These are phyloP conservation scores for Zymoseptoria crescenta DNA, from an alignment of 2,329 filamentous ascomycete genomes.

Conservation along the genomic window DNA sequence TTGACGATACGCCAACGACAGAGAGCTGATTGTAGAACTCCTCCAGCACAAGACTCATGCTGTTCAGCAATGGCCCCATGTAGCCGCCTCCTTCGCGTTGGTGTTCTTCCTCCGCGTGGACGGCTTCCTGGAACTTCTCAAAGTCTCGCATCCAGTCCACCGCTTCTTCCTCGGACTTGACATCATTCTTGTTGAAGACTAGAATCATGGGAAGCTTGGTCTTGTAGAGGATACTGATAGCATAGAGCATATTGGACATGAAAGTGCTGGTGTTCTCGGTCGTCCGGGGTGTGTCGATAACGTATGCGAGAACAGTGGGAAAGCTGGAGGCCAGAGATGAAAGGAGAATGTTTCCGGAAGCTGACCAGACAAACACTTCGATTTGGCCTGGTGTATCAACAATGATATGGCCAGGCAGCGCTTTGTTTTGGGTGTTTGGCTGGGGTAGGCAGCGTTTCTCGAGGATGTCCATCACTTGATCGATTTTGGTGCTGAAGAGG, in stretches of 20 bases:
- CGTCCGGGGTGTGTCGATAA: conserved; percentile 93
- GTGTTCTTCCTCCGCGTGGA: conserved; percentile 69
- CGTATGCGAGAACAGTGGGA: conserved; percentile 92
- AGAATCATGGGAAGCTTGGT: conserved; percentile 97
- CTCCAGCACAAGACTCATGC: conserved; percentile 94
- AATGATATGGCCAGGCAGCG: conserved; percentile 68
- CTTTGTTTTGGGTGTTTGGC: conserved; percentile 39
- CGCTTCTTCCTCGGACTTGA: conserved; percentile 79
- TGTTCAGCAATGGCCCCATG: conserved; percentile 92
- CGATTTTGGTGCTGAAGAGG: conserved; percentile 94
- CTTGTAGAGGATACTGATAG: conserved; percentile 97
- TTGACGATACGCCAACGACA: conserved; percentile 86
- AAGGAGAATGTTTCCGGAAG: conserved; percentile 85
- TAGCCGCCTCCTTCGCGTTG: conserved; percentile 77
- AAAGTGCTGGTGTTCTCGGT: conserved; percentile 92
- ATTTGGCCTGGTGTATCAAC: conserved; percentile 97
- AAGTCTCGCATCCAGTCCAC: conserved; percentile 99
- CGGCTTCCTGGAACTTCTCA: conserved; percentile 83
- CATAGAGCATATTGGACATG: conserved; percentile 99
- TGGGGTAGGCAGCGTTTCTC: conserved; percentile 62
- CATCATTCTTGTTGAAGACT: conserved; percentile 98
- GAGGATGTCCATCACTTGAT: conserved; percentile 80
- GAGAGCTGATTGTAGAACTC: conserved; percentile 94
- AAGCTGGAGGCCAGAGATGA: conserved; percentile 89
- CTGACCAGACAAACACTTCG: conserved; percentile 98